Base-by-base conservation (phyloP, 306 rosid genomes). In the Fragaria iinumae region DNA sequence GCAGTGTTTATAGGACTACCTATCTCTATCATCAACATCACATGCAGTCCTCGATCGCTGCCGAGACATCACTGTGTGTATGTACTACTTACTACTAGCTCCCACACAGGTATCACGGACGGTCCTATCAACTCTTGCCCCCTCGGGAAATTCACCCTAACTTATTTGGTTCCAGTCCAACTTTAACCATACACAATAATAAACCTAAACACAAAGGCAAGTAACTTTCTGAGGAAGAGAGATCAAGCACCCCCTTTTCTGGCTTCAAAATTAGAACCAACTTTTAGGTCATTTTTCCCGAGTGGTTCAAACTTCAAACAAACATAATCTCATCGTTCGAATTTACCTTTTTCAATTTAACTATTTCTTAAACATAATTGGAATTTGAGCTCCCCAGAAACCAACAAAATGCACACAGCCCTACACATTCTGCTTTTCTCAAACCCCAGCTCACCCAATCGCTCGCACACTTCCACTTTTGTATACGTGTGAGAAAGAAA, bases 81-180 rank as follows among this genome's bases (percentile, higher is more conserved):
- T 43, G 8, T 39, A 6, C 10, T 29, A n/a, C 45, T 10, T 53
- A 34, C 29, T 45, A 13, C 43, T 39, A 39, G 43, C 17, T 59
- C 32, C 56, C 16, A 57, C 91, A 87, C 81, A 78, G 86, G 82
- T 78, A 85, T 93, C 97, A 89, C 96, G 96, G 97, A 93, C 93
- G 88, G 92, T 85, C 90, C 94, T 88, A 82, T 86, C 88, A 80
- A 66, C 21, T 80, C 81, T 65, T 65, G 44, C n/a, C 63, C 38
- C 90, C 56, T 89, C 36, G 93, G 90, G 83, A 87, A 69, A 34
- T 65, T 18, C n/a, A 65, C 69, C 49, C n/a, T 27, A 25, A 74
- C 41, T 74, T 74, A 74, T 43, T 60, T 43, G 29, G 18, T 36
- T 65, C 69, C 3, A 8, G 57, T 53, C 59, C 78, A 65, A 8